Percentiles rank a stretch among this genome's conserved stretches.
Conservation (phyloP, 108 stramenopile species). For the Hondaea fermentalgiana region DNA sequence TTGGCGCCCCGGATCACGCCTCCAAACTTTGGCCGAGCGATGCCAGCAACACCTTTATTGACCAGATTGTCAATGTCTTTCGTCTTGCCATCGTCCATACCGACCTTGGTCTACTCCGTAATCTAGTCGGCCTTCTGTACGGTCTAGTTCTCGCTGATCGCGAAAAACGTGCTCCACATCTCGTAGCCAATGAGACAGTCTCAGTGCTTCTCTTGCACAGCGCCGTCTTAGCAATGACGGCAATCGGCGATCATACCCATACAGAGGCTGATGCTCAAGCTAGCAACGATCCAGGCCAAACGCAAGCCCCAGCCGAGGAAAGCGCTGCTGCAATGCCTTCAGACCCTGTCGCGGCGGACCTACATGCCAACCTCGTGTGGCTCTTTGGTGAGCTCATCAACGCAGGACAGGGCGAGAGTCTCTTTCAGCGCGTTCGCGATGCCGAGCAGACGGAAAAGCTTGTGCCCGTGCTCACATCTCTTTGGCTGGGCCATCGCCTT, state of each 20-base stretch:
- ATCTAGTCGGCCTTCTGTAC: background rate
- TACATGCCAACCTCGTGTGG: background rate
- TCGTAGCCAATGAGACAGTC: background rate
- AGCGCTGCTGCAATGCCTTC: too few species aligned
- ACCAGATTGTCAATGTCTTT: background rate
- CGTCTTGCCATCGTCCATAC: background rate
- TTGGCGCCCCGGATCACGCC: background rate
- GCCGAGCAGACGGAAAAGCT: background rate
- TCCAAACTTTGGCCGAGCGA: background rate
- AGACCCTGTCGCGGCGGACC: background rate
- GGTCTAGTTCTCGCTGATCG: background rate
- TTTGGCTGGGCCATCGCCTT: conserved; percentile 1
- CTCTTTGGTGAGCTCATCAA: background rate
- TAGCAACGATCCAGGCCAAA: too few species aligned
- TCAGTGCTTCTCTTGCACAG: background rate
- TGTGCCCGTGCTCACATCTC: background rate
- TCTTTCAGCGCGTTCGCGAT: background rate
- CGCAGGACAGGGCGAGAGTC: background rate
- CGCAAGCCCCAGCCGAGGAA: too few species aligned
- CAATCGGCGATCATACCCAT: background rate
- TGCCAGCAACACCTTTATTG: background rate
- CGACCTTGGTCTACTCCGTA: background rate
- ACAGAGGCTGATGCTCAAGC: too few species aligned
- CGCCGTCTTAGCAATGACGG: background rate
- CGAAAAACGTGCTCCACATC: background rate